These are phyloP conservation scores for Alternaria angustiovoidea DNA, from an alignment of 2,329 filamentous ascomycete genomes.

Conservation along the genomic window DNA sequence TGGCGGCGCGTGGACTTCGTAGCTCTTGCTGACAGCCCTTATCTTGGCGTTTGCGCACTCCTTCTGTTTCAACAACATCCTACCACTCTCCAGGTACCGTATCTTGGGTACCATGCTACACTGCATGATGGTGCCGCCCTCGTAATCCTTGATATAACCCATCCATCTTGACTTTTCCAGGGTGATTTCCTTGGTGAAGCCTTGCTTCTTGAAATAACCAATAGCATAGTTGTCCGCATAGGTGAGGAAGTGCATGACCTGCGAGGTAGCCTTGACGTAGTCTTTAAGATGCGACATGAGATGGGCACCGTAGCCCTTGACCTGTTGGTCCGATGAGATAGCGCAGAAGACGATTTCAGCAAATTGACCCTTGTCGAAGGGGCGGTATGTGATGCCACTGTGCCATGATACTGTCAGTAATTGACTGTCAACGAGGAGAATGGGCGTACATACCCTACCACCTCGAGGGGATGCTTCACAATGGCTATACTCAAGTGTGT, in stretches of 20 bases:
- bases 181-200: conserved; percentile 98
- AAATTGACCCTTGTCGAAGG: conserved; percentile 90
- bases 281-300: conserved; percentile 98
- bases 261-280: conserved; percentile 95
- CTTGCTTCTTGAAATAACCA: conserved; percentile 99
- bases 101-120: conserved; percentile 96
- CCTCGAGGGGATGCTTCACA: conserved; percentile 93
- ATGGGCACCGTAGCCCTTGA: conserved; percentile 97
- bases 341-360: conserved; percentile 99
- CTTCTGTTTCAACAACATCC: conserved; percentile 97
- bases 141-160: conserved; percentile 99
- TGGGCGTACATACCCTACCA: conserved; percentile 68
- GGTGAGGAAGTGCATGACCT: conserved; percentile 98
- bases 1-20: conserved; percentile 85
- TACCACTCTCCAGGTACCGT: conserved; percentile 88
- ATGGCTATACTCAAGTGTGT: conserved; percentile 97
- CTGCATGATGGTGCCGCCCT: conserved; percentile 99
- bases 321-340: conserved; percentile 96
- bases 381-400: conserved; percentile 94
- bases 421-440: not conserved
- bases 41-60: conserved; percentile 96
- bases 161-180: conserved; percentile 92
- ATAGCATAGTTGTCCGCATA: conserved; percentile 99
- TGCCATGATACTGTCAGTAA: not conserved
- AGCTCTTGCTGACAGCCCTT: conserved; percentile 85